A percentile compares a stretch with the other conserved stretches of the same genome.
Conservation (phyloP, 371 early-diverging fungal species). For the Paraphysoderma sedebokerense region DNA sequence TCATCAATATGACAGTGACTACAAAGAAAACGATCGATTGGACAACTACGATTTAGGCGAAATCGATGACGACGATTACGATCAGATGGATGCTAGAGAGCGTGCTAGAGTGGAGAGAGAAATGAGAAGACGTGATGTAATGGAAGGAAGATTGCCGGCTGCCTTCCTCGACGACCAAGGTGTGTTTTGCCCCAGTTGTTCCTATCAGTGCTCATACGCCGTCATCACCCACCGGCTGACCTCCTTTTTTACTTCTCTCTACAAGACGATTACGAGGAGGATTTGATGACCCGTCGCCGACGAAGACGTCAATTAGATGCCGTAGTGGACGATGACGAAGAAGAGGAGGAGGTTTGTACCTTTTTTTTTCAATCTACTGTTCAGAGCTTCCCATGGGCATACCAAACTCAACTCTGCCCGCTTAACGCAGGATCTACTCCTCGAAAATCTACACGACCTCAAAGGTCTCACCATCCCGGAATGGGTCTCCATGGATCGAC, state of each 20-base stretch:
- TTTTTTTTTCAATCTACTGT: background rate
- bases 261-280: conserved; percentile 24
- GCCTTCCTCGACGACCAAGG: conserved; percentile 45
- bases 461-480: conserved; percentile 51
- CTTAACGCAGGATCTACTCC: conserved; percentile 24
- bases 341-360: background rate
- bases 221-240: too few species aligned
- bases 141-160: conserved; percentile 59
- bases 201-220: background rate
- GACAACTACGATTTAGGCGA: conserved; percentile 65
- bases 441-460: conserved; percentile 32
- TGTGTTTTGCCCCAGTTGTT: background rate
- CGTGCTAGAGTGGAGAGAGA: conserved; percentile 60
- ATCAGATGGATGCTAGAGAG: conserved; percentile 41
- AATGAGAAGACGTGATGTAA: conserved; percentile 65
- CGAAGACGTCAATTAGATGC: conserved; percentile 33
- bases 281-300: conserved; percentile 37
- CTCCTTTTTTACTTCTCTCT: background rate
- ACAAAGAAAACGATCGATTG: conserved; percentile 43
- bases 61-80: conserved; percentile 61
- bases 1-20: too few species aligned
- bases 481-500: conserved; percentile 58
- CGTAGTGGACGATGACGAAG: conserved; percentile 18
- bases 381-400: background rate
- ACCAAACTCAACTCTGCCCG: too few species aligned